Evolutionary conservation across 225 moss, liverwort and hornwort genomes (phyloP), one percentile per base, ranked within the genome.

Genomic region (Neckera pumila): DNA sequence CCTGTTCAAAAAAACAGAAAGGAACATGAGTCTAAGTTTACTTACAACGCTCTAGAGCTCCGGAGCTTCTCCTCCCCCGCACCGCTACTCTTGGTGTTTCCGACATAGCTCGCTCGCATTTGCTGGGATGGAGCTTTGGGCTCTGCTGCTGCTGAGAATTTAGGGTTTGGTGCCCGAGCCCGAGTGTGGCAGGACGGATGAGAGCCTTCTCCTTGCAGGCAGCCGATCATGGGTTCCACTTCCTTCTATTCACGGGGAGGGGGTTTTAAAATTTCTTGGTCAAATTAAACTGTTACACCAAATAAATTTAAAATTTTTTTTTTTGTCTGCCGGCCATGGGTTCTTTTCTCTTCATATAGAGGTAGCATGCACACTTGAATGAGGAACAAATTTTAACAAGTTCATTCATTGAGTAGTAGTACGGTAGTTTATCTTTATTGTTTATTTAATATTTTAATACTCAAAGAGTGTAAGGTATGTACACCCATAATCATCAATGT

Each of bases 81-180:
- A 82, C 49, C 51, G n/a, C 74, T 80, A 56, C 80, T 63, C 42
- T 59, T 67, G 27, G 8, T 20, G 36, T 49, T 71, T 85, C 80
- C 81, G 89, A 80, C 81, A 85, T 80, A 81, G 89, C 85, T 72
- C 61, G 84, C 84, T 30, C 28, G 80, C 80, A 87, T 80, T 88
- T 27, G 43, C 38, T 40, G 64, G 64, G 7, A 80, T 47, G 63
- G 7, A 84, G 79, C 84, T 79, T 84, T 58, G 63, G 38, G 26
- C 53, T 22, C 69, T 58, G 28, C 86, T 79, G 20, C 87, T 87
- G 21, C 69, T 36, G 51, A 20, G 74, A 89, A 89, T 85, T 85
- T 89, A 89, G 89, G 89, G 89, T 81, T 89, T 81, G 84, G 61
- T 61, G 57, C 57, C 83, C 34, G 60, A 75, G 88, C 64, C 60